These are phyloP conservation scores for Zygnema circumcarinatum DNA, from an alignment of 139 green algal species.

Conservation along the genomic window DNA sequence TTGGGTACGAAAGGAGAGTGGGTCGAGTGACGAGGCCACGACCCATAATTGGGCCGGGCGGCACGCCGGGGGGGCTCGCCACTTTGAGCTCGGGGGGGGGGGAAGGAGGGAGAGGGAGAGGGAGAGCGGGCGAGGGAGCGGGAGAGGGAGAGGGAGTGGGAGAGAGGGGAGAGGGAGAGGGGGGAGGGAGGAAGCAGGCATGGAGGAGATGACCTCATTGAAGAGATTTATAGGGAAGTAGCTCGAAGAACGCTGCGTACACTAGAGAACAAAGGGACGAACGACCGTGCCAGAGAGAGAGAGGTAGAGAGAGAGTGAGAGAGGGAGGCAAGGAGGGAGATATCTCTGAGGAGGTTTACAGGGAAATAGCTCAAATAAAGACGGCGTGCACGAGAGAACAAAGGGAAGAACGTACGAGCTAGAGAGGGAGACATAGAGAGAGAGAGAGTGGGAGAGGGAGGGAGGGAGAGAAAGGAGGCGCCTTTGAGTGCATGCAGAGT, in stretches of 20 bases:
- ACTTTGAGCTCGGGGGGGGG: too few relatives aligned
- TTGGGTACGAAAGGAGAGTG: too few relatives aligned
- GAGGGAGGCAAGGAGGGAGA: background rate
- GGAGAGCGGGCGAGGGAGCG: background rate
- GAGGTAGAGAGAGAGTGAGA: background rate
- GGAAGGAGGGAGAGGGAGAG: background rate
- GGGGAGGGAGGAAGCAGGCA: background rate
- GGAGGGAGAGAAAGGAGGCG: background rate
- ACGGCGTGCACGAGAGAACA: too few relatives aligned
- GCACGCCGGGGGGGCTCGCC: too few relatives aligned
- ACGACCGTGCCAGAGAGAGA: background rate
- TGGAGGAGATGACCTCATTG: too few relatives aligned
- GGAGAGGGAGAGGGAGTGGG: background rate
- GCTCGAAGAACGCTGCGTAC: background rate
- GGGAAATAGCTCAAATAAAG: too few relatives aligned
- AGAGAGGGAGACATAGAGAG: background rate
- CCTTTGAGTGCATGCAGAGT: background rate
- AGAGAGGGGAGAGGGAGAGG: background rate
- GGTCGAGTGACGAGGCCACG: too few relatives aligned
- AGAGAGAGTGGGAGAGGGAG: background rate
- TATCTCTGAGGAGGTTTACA: background rate
- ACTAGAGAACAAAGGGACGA: background rate
- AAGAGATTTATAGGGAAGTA: background rate
- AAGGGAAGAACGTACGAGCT: background rate
- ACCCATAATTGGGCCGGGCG: too few relatives aligned